Percentiles rank a stretch among this genome's conserved stretches.
Evolutionary conservation across 768 basidiomycete species (phyloP).

Genomic region (Steccherinum ochraceum): DNA sequence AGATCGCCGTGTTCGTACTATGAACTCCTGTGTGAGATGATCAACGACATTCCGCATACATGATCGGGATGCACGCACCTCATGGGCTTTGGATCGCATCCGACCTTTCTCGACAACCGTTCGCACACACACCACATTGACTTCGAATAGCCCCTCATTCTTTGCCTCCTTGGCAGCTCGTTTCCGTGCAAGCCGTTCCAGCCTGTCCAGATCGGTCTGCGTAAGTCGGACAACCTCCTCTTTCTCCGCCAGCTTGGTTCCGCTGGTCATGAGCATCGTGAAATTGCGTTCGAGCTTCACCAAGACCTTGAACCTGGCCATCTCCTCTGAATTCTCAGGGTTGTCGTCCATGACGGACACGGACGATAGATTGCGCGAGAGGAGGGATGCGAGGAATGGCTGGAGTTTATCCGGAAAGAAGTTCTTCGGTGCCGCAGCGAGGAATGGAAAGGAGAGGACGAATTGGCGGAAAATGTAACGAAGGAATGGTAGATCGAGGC

Average conservation of each 20-base stretch:
- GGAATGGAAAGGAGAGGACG: slow-evolving; percentile 92
- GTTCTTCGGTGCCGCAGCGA: slow-evolving; percentile 78
- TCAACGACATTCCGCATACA: not conserved
- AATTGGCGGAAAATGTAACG: slow-evolving; percentile 90
- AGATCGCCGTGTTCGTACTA: slow-evolving; percentile 79
- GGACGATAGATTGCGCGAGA: slow-evolving; percentile 72
- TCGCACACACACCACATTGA: slow-evolving; percentile 88
- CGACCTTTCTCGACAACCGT: slow-evolving; percentile 79
- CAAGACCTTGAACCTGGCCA: slow-evolving; percentile 61
- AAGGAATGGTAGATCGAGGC: slow-evolving; percentile 79
- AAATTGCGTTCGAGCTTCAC: slow-evolving; percentile 81
- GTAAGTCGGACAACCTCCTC: slow-evolving; percentile 90
- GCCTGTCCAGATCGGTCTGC: slow-evolving; percentile 74
- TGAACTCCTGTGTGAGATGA: slow-evolving; percentile 68
- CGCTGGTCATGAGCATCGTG: slow-evolving; percentile 73
- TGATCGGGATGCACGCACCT: slow-evolving; percentile 46
- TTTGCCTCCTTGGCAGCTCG: slow-evolving; percentile 44
- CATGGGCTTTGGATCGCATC: slow-evolving; percentile 79
- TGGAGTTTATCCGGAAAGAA: slow-evolving; percentile 96
- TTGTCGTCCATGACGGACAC: slow-evolving; percentile 54
- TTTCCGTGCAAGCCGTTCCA: slow-evolving; percentile 67
- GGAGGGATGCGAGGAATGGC: slow-evolving; percentile 80
- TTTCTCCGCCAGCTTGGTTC: slow-evolving; percentile 72
- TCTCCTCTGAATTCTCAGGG: slow-evolving; percentile 44
- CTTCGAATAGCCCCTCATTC: slow-evolving; percentile 62